These are phyloP conservation scores for Fusarium sp. DNA, from an alignment of 2,329 filamentous ascomycete genomes.

Conservation along the genomic window DNA sequence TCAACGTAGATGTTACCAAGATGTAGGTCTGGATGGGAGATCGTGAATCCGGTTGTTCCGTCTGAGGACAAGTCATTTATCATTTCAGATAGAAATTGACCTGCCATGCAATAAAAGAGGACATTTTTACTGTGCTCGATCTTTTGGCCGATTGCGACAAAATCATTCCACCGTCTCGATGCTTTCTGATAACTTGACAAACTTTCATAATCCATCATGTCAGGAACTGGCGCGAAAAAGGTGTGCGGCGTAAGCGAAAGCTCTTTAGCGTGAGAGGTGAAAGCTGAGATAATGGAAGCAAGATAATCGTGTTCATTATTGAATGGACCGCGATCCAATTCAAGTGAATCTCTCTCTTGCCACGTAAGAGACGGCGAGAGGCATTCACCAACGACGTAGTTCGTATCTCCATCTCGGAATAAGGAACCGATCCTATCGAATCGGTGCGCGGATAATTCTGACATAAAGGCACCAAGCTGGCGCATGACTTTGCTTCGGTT, in stretches of 20 bases:
- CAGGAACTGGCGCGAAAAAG: background rate
- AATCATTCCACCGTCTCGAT: background rate
- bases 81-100: background rate
- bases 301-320: rapidly evolving
- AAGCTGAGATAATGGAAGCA: rapidly evolving
- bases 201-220: background rate
- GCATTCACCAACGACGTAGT: background rate
- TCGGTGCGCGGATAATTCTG: background rate
- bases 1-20: background rate
- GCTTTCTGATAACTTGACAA: background rate
- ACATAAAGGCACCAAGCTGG: background rate
- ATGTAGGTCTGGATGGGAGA: background rate
- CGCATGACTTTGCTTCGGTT: background rate
- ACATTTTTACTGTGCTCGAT: background rate
- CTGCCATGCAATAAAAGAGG: rapidly evolving
- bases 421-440: background rate
- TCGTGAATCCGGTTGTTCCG: rapidly evolving
- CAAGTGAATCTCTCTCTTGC: background rate
- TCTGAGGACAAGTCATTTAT: rapidly evolving
- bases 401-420: background rate
- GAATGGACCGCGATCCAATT: background rate
- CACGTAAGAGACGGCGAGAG: background rate
- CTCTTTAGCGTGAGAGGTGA: background rate
- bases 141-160: background rate
- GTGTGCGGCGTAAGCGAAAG: background rate